Conservation (phyloP, 495 filamentous ascomycete genomes). For the Elaphomyces granulatus region DNA sequence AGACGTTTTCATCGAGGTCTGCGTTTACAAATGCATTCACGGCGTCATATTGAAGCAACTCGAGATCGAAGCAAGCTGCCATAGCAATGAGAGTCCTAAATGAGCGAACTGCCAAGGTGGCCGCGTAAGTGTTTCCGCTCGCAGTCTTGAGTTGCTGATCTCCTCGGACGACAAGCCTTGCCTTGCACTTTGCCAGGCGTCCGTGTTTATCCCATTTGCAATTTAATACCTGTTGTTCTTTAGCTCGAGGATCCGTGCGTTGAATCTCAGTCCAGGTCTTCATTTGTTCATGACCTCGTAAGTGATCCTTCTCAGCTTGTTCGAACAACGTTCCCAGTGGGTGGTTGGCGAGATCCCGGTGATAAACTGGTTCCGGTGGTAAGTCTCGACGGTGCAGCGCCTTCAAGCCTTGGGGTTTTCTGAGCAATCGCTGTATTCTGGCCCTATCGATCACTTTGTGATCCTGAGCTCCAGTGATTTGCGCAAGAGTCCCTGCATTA, state of each 20-base stretch:
- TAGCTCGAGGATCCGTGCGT: background rate
- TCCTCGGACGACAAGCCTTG: slow-evolving; percentile 15
- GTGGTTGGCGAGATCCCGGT: background rate
- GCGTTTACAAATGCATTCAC: slow-evolving; percentile 17
- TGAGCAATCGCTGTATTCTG: background rate
- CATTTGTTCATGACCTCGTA: background rate
- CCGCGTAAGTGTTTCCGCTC: slow-evolving; percentile 7
- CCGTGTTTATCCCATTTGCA: slow-evolving; percentile 9
- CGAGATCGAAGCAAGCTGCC: slow-evolving; percentile 7
- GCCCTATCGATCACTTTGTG: background rate
- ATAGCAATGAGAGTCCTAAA: slow-evolving; percentile 13
- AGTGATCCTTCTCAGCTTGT: background rate
- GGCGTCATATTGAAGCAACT: slow-evolving; percentile 9
- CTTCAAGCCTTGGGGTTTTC: too few species aligned
- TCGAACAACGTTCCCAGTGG: background rate
- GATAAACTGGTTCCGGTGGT: background rate
- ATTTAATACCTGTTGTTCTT: slow-evolving; percentile 1
- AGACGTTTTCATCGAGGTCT: slow-evolving; percentile 6
- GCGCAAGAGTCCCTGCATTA: background rate
- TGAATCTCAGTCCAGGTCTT: background rate
- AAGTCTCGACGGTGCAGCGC: too few species aligned
- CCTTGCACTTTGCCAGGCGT: slow-evolving; percentile 15
- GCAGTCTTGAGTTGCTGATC: slow-evolving; percentile 10
- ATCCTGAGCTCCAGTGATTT: background rate
- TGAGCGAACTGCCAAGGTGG: slow-evolving; percentile 12